A percentile compares a stretch with the other conserved stretches of the same genome.
Evolutionary conservation across 208 protist species (phyloP).

Genomic region (Wallacemonas sp.): DNA sequence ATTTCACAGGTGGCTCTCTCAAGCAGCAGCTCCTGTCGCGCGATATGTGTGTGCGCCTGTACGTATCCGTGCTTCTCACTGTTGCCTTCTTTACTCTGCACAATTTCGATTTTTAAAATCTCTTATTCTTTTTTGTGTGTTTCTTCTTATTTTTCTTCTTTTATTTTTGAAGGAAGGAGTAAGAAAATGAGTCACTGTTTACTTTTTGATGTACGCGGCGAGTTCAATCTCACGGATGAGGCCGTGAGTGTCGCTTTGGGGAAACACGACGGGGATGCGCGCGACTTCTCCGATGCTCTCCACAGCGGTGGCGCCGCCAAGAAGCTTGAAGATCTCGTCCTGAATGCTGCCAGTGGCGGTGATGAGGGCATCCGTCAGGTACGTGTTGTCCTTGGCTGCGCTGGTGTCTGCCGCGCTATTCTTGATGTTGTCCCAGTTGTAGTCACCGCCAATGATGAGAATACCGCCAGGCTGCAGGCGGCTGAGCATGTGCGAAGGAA

Average conservation of each 20-base stretch:
- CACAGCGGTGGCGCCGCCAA: conserved; percentile 55
- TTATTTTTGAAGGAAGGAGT: no score
- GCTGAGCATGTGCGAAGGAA: conserved; percentile 72
- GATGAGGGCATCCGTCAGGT: conserved; percentile 38
- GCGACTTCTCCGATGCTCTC: conserved; percentile 60
- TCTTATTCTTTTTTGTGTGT: no score
- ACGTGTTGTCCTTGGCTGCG: conserved; percentile 43
- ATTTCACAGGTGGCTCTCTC: no score
- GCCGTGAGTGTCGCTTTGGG: conserved; percentile 36
- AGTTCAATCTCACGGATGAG: conserved; percentile 54
- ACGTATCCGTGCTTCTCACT: no score
- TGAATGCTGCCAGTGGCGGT: conserved; percentile 32
- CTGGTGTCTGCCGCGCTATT: conserved; percentile 18
- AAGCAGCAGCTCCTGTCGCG: no score
- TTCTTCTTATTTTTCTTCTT: no score
- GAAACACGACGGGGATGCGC: conserved; percentile 67
- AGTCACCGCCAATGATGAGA: conserved; percentile 75
- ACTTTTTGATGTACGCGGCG: conserved; percentile 72
- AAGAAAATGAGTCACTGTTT: no score
- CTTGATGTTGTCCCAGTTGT: conserved; percentile 62
- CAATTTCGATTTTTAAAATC: no score
- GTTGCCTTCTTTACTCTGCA: no score
- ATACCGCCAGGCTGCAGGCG: conserved; percentile 67
- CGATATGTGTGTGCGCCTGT: no score
- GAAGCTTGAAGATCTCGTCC: conserved; percentile 59